phyloP scores from a whole-genome alignment of 2,329 filamentous ascomycete genomes.

The Talaromyces amestolkiae region DNA sequence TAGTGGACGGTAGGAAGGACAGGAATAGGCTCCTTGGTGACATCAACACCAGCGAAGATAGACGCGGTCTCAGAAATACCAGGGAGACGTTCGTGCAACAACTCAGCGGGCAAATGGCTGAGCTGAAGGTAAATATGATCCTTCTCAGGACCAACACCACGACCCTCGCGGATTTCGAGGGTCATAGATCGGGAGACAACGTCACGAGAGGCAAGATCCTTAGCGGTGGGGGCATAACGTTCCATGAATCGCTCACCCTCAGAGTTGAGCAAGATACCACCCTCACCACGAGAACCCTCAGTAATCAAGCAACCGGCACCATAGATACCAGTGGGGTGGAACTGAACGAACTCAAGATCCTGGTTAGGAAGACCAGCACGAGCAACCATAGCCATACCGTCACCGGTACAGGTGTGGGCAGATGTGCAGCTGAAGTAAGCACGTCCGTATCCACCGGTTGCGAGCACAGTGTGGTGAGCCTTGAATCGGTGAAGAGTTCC shows the following conservation, averaged over 20 bases:
- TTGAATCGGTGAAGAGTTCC: conserved; percentile 96
- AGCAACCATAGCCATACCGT: conserved; percentile 99
- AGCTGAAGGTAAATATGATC: conserved; percentile 99
- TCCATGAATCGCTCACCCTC: conserved; percentile 99
- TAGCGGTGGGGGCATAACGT: conserved; percentile 93
- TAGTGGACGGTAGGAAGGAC: conserved; percentile 97
- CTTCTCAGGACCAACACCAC: conserved; percentile 94
- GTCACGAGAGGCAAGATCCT: conserved; percentile 94
- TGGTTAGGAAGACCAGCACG: conserved; percentile 97
- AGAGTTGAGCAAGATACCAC: conserved; percentile 94
- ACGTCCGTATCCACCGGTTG: conserved; percentile 95
- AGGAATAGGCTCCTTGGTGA: conserved; percentile 93
- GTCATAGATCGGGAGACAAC: conserved; percentile 98
- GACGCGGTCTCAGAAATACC: conserved; percentile 98
- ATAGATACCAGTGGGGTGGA: conserved; percentile 99
- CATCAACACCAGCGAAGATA: conserved; percentile 96
- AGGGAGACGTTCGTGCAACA: conserved; percentile 92
- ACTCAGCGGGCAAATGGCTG: conserved; percentile 86
- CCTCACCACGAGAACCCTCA: conserved; percentile 95
- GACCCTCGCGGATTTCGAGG: conserved; percentile 94
- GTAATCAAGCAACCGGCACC: conserved; percentile 97
- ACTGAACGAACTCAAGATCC: conserved; percentile 99
- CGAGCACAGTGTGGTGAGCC: conserved; percentile 92
- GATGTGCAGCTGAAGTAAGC: conserved; percentile 98
- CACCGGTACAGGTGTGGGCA: conserved; percentile 96